Evolutionary conservation across 495 filamentous ascomycete genomes (phyloP).

Genomic region (Chaetomium tenue): DNA sequence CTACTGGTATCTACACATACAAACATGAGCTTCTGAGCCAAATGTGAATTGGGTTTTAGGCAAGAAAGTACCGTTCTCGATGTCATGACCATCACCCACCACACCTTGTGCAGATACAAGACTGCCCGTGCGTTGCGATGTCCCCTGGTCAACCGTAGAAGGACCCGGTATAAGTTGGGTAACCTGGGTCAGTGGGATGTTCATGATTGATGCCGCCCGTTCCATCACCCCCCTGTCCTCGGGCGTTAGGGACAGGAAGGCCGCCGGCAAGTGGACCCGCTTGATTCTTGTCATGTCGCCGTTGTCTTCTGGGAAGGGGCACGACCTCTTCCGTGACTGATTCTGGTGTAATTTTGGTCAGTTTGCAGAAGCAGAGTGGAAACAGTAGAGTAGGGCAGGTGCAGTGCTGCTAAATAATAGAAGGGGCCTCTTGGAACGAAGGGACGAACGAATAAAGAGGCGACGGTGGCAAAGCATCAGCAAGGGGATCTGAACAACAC

Average conservation of each 20-base stretch:
- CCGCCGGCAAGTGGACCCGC: background rate
- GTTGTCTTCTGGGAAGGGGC: conserved; percentile 3
- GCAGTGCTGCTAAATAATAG: background rate
- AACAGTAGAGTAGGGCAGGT: background rate
- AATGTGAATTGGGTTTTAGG: background rate
- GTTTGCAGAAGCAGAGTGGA: background rate
- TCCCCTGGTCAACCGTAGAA: background rate
- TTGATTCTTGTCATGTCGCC: conserved; percentile 1
- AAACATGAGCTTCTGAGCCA: background rate
- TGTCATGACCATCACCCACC: background rate
- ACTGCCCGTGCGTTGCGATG: background rate
- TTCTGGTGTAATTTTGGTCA: background rate
- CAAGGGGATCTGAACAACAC: background rate
- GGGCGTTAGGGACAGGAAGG: conserved; percentile 11
- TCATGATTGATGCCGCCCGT: conserved; percentile 4
- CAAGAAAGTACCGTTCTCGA: background rate
- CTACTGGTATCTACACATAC: background rate
- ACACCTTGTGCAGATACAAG: background rate
- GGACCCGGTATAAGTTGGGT: background rate
- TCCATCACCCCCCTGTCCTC: conserved; percentile 10
- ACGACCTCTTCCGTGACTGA: background rate
- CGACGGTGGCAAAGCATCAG: background rate
- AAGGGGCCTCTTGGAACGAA: background rate
- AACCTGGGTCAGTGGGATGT: background rate
- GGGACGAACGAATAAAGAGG: background rate